phyloP scores from a whole-genome alignment of 2,329 filamentous ascomycete species.

The Pseudonectria buxi region DNA sequence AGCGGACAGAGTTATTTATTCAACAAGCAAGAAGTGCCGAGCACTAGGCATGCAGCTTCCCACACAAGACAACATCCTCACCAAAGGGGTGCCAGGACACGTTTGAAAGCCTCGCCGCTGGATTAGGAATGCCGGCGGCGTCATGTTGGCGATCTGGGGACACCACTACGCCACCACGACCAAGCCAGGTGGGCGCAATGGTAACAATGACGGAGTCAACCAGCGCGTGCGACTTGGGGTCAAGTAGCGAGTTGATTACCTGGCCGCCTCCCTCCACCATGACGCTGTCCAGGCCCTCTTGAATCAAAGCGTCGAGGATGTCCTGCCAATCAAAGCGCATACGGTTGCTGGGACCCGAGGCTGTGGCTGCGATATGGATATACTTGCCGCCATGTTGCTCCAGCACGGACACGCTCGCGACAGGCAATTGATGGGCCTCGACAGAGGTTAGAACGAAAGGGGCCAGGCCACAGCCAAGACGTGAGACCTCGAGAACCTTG shows the following conservation, averaged over 20 bases:
- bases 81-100: slow-evolving; percentile 73
- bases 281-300: slow-evolving; percentile 62
- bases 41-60: slow-evolving; percentile 39
- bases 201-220: slow-evolving; percentile 79
- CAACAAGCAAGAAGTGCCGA: slow-evolving; percentile 3
- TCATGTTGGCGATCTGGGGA: slow-evolving; percentile 56
- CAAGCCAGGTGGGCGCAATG: slow-evolving; percentile 85
- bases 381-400: slow-evolving; percentile 47
- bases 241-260: slow-evolving; percentile 77
- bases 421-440: slow-evolving; percentile 35
- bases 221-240: slow-evolving; percentile 50
- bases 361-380: slow-evolving; percentile 32
- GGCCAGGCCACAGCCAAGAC: slow-evolving; percentile 59
- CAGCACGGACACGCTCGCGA: slow-evolving; percentile 36
- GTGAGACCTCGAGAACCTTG: slow-evolving; percentile 60
- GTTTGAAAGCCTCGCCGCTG: slow-evolving; percentile 58
- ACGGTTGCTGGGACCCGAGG: slow-evolving; percentile 28
- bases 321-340: slow-evolving; percentile 55
- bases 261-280: slow-evolving; percentile 88
- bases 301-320: slow-evolving; percentile 52
- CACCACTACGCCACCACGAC: slow-evolving; percentile 72
- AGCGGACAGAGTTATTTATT: slow-evolving; percentile 7
- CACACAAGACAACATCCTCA: slow-evolving; percentile 77
- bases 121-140: slow-evolving; percentile 42
- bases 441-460: slow-evolving; percentile 63